Evolutionary conservation across 2,329 filamentous ascomycete species (phyloP), one percentile per base, ranked within the genome.

Genomic region (Microsporum ferrugineum): DNA sequence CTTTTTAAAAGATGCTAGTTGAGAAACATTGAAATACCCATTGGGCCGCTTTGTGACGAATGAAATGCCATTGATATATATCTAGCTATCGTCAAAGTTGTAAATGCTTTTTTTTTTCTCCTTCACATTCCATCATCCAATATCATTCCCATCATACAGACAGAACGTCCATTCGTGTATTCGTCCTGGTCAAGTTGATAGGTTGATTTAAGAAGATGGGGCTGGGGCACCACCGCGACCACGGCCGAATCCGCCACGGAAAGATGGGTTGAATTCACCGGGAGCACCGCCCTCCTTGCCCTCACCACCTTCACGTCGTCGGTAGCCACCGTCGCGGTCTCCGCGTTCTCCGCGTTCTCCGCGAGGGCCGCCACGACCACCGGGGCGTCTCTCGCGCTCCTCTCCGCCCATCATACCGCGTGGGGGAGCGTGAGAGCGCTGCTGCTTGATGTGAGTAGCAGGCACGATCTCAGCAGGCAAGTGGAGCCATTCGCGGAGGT

Each of bases 401-500:
- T 86, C 84, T 75, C 83, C 85, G 73, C 91, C 91, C 82, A 97
- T 86, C 94, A 99, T 97, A 77, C 94, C 94, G 75, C 94, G 91
- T 76, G 94, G 92, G 79, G 92, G 92, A 82, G 91, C 91, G 81
- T 96, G 91, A 73, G 90, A 94, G 80, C 94, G 90, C 85, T 96
- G 91, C 84, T 96, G 91, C 89, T 99, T 99, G 84, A 99, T 97
- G 88, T 99, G 94, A 75, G 94, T 99, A 75, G 95, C 91, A 72
- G 94, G 94, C 71, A 99, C 94, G 77, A 99, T 96, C 87, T 99
- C 94, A 77, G 94, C 91, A 75, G 94, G 94, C 73, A 99, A 88
- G 83, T 99, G 94, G 73, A 99, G 91, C 94, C 94, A 99, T 85
- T 99, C 94, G 78, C 94, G 92, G 79, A 99, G 91, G 86, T 99